These are phyloP conservation scores for Mollisia scopiformis DNA, from an alignment of 2,329 filamentous ascomycete genomes.

Conservation along the genomic window DNA sequence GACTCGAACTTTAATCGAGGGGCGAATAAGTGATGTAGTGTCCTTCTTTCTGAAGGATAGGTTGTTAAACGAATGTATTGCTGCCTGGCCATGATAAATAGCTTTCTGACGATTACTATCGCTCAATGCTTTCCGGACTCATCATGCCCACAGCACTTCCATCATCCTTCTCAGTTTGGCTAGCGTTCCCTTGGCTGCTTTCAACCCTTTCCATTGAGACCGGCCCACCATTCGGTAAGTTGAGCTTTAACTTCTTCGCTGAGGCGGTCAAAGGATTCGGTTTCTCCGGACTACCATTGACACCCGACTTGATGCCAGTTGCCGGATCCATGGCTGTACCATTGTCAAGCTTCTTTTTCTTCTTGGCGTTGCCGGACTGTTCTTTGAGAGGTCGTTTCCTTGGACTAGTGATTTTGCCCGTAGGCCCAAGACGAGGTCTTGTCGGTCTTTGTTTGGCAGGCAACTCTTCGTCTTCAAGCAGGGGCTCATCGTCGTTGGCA, in stretches of 20 bases:
- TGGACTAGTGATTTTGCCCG: slow-evolving; percentile 84
- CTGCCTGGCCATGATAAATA: neutral
- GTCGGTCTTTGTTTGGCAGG: slow-evolving; percentile 81
- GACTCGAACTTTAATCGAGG: neutral
- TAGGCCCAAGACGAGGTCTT: slow-evolving; percentile 65
- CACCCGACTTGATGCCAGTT: slow-evolving; percentile 32
- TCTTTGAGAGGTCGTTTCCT: slow-evolving; percentile 83
- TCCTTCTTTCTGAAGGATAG: neutral
- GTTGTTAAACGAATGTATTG: neutral
- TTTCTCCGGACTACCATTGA: slow-evolving; percentile 43
- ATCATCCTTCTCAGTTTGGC: slow-evolving; percentile 67
- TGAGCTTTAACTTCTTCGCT: slow-evolving; percentile 55
- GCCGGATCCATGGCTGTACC: slow-evolving; percentile 38
- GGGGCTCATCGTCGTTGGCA: slow-evolving; percentile 77
- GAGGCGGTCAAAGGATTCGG: slow-evolving; percentile 44
- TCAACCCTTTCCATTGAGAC: slow-evolving; percentile 59
- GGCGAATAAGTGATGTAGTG: neutral
- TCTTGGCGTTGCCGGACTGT: slow-evolving; percentile 82
- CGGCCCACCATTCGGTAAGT: slow-evolving; percentile 31
- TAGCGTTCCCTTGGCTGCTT: slow-evolving; percentile 55
- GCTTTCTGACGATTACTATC: slow-evolving; percentile 2
- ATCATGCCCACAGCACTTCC: slow-evolving; percentile 76
- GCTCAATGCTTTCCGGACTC: slow-evolving; percentile 71
- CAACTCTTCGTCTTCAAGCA: slow-evolving; percentile 93
- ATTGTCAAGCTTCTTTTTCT: slow-evolving; percentile 79